Evolutionary conservation across 2,329 filamentous ascomycete genomes (phyloP).

Genomic region (Helicocarpus griseus): DNA sequence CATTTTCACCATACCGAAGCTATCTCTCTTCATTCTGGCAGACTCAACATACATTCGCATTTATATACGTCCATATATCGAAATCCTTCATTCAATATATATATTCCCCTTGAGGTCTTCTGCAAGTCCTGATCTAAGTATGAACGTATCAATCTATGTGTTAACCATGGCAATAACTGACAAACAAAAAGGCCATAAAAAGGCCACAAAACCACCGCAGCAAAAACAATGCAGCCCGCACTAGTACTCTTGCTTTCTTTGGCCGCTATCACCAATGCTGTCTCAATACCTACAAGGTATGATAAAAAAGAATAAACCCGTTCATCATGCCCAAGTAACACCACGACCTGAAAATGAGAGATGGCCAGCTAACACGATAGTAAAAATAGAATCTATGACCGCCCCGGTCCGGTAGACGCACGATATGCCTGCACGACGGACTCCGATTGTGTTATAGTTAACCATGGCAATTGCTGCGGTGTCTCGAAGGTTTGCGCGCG

Average conservation of each 20-base stretch:
- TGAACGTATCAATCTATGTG: no score
- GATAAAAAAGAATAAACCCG: neutral
- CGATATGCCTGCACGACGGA: neutral
- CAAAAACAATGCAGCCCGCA: neutral
- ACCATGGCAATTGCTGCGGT: conserved; percentile 3
- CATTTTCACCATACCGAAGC: no score
- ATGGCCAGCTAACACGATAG: neutral
- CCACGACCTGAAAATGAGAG: neutral
- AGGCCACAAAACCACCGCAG: no score
- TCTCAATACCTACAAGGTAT: neutral
- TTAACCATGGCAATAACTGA: no score
- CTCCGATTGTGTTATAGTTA: neutral
- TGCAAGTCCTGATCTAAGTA: no score
- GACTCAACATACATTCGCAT: no score
- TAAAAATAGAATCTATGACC: neutral
- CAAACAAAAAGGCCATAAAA: no score
- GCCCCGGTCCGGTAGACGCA: neutral
- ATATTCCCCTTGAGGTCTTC: no score
- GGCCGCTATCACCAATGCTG: neutral
- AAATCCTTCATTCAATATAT: no score
- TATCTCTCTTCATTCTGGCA: no score
- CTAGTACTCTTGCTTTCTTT: neutral
- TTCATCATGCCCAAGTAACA: neutral
- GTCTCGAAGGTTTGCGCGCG: neutral
- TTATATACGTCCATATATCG: no score